Percentiles rank a stretch among this genome's conserved stretches.
Conservation (phyloP, 768 basidiomycete species). For the Pulveroboletus sp. region DNA sequence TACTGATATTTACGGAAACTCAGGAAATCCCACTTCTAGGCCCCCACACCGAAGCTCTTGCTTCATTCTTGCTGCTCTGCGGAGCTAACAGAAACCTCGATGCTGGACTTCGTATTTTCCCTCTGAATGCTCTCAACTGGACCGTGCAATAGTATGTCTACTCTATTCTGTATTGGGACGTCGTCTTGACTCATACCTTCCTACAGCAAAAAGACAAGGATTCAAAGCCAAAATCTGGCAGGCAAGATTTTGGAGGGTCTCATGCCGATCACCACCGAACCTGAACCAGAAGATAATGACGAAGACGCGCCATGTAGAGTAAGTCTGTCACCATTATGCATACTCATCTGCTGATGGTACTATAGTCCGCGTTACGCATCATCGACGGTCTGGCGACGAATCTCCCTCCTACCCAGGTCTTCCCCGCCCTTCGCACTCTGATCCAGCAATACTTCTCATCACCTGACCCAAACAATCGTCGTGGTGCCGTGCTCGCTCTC, state of each 20-base stretch:
- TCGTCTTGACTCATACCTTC: conserved; percentile 1
- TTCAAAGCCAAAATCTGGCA: conserved; percentile 82
- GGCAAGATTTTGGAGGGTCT: conserved; percentile 83
- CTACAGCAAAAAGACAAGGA: conserved; percentile 89
- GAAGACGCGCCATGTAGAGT: conserved; percentile 92
- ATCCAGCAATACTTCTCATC: conserved; percentile 85
- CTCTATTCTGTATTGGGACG: neutral
- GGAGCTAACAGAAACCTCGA: conserved; percentile 77
- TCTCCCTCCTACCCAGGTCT: conserved; percentile 92
- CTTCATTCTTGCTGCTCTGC: conserved; percentile 80
- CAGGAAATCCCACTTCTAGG: conserved; percentile 93
- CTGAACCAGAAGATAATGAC: conserved; percentile 89
- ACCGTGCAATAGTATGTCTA: conserved; percentile 84
- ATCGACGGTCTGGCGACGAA: conserved; percentile 90
- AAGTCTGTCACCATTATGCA: conserved; percentile 26
- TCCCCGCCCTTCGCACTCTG: conserved; percentile 81
- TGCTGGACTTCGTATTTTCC: conserved; percentile 78
- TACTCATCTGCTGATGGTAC: conserved; percentile 5
- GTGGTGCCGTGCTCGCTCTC: conserved; percentile 91
- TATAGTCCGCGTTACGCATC: conserved; percentile 85
- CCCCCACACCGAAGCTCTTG: conserved; percentile 82
- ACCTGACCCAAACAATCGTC: conserved; percentile 70
- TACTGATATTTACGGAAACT: conserved; percentile 5
- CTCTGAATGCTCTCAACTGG: conserved; percentile 93
- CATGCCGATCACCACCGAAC: conserved; percentile 91